A percentile compares a stretch with the other conserved stretches of the same genome.
phyloP scores from a whole-genome alignment of 805 yeast genomes.

The Saitoella complicata region DNA sequence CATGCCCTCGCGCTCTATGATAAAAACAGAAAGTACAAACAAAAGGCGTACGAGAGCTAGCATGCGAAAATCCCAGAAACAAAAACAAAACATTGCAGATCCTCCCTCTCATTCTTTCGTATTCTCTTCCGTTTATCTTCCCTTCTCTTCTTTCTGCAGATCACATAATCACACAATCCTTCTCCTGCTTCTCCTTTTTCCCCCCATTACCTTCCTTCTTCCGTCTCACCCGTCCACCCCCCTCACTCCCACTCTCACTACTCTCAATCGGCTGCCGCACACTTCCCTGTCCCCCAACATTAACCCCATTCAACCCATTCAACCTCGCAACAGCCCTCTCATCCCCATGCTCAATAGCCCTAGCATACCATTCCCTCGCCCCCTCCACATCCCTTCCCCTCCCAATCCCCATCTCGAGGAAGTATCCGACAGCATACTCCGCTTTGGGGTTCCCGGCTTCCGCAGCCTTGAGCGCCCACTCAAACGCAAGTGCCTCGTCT shows the following conservation, averaged over 20 bases:
- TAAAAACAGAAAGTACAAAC: no score
- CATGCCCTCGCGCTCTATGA: no score
- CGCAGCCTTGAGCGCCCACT: constrained; percentile 89
- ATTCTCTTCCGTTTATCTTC: neutral
- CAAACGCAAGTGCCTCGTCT: constrained; percentile 75
- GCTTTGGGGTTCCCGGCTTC: constrained; percentile 59
- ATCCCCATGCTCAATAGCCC: constrained; percentile 52
- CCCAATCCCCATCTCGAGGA: constrained; percentile 78
- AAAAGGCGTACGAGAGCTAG: no score
- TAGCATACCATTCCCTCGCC: constrained; percentile 59
- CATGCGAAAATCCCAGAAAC: no score
- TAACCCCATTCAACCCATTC: constrained; percentile 8
- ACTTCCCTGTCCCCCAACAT: neutral
- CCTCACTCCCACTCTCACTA: constrained; percentile 1
- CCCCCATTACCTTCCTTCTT: neutral
- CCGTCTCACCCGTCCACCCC: neutral
- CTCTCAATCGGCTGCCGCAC: constrained; percentile 4
- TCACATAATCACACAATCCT: constrained; percentile 10
- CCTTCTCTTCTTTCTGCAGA: neutral
- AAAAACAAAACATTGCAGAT: no score
- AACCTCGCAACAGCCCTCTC: constrained; percentile 29
- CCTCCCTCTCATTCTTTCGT: neutral
- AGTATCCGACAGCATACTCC: constrained; percentile 69
- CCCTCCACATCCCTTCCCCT: constrained; percentile 40
- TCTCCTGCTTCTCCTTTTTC: constrained; percentile 2